phyloP scores from a whole-genome alignment of 805 yeast species.

The Candida nemodendra region DNA sequence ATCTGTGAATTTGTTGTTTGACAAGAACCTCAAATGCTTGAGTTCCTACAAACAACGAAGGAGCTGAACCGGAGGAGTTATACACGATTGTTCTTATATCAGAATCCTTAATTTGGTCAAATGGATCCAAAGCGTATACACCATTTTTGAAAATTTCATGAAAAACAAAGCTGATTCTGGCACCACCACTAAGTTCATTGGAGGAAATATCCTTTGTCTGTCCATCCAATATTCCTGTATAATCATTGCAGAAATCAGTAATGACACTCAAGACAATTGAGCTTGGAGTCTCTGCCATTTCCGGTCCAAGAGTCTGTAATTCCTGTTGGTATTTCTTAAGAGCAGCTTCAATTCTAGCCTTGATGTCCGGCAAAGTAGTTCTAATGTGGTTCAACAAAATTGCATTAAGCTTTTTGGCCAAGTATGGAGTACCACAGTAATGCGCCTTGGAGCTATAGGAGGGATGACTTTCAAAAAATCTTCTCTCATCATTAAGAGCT shows the following conservation, averaged over 20 bases:
- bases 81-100: conserved; percentile 97
- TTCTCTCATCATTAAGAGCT: conserved; percentile 78
- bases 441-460: conserved; percentile 91
- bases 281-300: conserved; percentile 82
- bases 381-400: conserved; percentile 88
- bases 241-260: conserved; percentile 89
- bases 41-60: conserved; percentile 94
- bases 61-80: conserved; percentile 94
- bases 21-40: conserved; percentile 96
- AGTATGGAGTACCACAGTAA: conserved; percentile 97
- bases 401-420: conserved; percentile 87
- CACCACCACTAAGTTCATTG: conserved; percentile 94
- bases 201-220: conserved; percentile 86
- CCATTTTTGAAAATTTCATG: conserved; percentile 96
- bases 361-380: conserved; percentile 87
- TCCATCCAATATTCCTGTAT: conserved; percentile 87
- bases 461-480: conserved; percentile 84
- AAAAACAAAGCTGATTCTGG: conserved; percentile 94
- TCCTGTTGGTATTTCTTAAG: conserved; percentile 83
- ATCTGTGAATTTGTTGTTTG: conserved; percentile 87
- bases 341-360: conserved; percentile 82
- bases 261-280: conserved; percentile 88
- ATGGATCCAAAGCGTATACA: conserved; percentile 87
- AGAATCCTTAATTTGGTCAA: conserved; percentile 91
- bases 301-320: conserved; percentile 78